Evolutionary conservation across 345 rosid species (phyloP).

Genomic region (Moricandia moricandioides): DNA sequence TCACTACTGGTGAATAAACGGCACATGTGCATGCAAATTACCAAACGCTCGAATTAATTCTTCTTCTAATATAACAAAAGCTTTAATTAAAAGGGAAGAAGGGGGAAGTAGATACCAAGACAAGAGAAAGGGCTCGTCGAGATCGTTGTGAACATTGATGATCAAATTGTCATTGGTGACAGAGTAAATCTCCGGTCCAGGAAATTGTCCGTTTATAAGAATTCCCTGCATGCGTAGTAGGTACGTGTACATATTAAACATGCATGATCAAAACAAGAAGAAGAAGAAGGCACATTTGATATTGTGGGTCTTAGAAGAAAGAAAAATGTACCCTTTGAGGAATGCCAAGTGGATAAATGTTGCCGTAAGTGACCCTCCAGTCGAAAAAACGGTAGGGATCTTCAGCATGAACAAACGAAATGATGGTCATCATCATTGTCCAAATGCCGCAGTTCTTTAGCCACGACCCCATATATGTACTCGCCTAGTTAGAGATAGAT

Average conservation of each 20-base stretch:
- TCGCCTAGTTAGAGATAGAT: background rate
- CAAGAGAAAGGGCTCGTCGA: slow-evolving; percentile 80
- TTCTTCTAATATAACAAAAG: background rate
- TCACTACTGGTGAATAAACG: slow-evolving; percentile 10
- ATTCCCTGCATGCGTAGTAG: slow-evolving; percentile 53
- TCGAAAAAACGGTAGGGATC: slow-evolving; percentile 64
- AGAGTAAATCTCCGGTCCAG: slow-evolving; percentile 79
- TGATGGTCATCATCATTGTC: slow-evolving; percentile 4
- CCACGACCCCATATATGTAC: slow-evolving; percentile 1
- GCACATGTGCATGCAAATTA: slow-evolving; percentile 21
- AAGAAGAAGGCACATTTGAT: background rate
- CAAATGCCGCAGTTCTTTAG: slow-evolving; percentile 4
- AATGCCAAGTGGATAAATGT: slow-evolving; percentile 58
- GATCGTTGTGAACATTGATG: slow-evolving; percentile 74
- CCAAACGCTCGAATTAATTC: background rate
- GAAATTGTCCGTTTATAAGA: slow-evolving; percentile 87
- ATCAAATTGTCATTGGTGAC: slow-evolving; percentile 85
- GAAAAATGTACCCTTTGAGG: slow-evolving; percentile 51
- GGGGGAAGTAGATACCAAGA: slow-evolving; percentile 50
- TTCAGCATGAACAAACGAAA: slow-evolving; percentile 43
- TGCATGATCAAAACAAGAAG: background rate
- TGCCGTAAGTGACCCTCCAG: slow-evolving; percentile 77
- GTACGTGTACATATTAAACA: background rate
- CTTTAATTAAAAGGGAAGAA: background rate
- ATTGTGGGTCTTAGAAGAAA: background rate